Conservation (phyloP, 441 rosid species). For the Gossypium davidsonii region DNA sequence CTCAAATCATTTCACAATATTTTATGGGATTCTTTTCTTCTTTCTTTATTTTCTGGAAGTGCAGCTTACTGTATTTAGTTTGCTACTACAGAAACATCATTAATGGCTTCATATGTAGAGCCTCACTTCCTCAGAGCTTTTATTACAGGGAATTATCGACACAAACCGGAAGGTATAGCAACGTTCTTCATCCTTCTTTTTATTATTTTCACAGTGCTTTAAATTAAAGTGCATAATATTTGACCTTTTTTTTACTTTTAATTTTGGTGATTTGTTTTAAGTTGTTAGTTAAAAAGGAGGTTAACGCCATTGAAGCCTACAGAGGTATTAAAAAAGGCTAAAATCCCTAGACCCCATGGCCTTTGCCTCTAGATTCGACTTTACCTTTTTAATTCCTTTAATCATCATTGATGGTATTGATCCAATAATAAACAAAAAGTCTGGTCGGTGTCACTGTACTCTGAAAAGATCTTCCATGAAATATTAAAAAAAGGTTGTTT, state of each 20-base stretch:
- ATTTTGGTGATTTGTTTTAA: too few species aligned
- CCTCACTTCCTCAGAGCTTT: conserved; percentile 18
- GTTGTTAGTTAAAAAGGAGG: too few species aligned
- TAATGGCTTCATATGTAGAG: conserved; percentile 19
- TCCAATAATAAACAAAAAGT: not conserved
- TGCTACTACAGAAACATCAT: conserved; percentile 8
- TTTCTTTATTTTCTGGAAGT: too few species aligned
- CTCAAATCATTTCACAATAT: not conserved
- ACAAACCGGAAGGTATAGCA: conserved; percentile 24
- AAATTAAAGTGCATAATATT: too few species aligned
- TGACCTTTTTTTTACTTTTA: not conserved
- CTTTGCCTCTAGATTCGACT: not conserved
- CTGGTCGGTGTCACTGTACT: not conserved
- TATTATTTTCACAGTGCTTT: not conserved
- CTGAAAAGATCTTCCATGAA: not conserved
- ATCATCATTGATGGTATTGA: not conserved
- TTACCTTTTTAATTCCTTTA: not conserved
- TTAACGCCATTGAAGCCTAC: not conserved
- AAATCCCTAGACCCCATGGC: not conserved
- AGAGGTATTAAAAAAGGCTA: not conserved
- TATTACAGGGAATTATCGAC: conserved; percentile 27
- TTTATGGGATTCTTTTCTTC: not conserved
- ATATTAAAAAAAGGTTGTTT: not conserved
- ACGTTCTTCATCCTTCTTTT: not conserved
- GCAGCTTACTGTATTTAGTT: not conserved